These are phyloP conservation scores for Gnomoniopsis smithogilvyi DNA, from an alignment of 2,329 filamentous ascomycete genomes.

Conservation along the genomic window DNA sequence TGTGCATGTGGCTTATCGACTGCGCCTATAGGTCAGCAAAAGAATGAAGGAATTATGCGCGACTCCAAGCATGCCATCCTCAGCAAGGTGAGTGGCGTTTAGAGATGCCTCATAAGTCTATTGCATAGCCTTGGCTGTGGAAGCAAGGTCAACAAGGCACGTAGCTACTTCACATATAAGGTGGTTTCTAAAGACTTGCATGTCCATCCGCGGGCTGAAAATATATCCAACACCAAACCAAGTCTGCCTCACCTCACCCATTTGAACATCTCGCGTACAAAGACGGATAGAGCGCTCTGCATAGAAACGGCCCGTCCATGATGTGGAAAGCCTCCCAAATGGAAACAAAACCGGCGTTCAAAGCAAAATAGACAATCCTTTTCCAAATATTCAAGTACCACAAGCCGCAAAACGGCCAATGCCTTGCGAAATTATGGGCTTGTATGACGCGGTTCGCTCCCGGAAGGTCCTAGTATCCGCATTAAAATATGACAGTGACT, in stretches of 20 bases:
- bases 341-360: not conserved
- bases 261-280: not conserved
- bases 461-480: not conserved
- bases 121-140: too few species aligned
- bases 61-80: not conserved
- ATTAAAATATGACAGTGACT: not conserved
- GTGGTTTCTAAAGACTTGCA: too few species aligned
- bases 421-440: not conserved
- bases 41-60: not conserved
- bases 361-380: not conserved
- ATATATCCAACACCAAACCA: too few species aligned
- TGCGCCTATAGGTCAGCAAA: not conserved
- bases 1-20: not conserved
- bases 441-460: not conserved
- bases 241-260: not conserved
- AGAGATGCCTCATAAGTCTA: too few species aligned
- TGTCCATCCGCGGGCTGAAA: too few species aligned
- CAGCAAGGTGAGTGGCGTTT: too few species aligned
- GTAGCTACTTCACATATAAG: too few species aligned
- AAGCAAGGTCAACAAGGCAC: too few species aligned
- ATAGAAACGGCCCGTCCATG: not conserved
- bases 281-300: not conserved
- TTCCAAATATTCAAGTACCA: not conserved
- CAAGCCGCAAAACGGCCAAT: not conserved
- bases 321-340: not conserved